These are phyloP conservation scores for Glycine latifolia DNA, from an alignment of 306 rosid species.

Conservation along the genomic window DNA sequence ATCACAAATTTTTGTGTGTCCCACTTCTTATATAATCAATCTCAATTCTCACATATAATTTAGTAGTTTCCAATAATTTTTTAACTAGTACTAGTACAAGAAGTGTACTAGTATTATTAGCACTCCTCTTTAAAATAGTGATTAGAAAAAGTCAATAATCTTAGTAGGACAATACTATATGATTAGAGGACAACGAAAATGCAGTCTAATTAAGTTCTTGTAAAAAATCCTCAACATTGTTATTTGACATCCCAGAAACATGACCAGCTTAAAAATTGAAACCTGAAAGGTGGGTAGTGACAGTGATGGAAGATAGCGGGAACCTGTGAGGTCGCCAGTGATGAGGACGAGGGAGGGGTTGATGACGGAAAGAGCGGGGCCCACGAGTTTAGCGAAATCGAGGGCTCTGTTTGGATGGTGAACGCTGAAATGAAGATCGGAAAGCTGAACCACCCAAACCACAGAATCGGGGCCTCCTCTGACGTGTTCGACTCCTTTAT, in stretches of 20 bases:
- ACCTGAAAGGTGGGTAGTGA: neutral
- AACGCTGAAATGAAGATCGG: conserved; percentile 96
- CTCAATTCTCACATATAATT: no score
- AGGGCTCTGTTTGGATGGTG: conserved; percentile 85
- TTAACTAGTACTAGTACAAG: no score
- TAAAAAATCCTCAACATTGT: neutral
- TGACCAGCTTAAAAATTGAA: neutral
- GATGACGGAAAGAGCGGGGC: conserved; percentile 78
- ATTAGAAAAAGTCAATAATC: neutral
- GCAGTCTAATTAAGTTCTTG: neutral
- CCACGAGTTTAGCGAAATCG: conserved; percentile 65
- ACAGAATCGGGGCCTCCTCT: conserved; percentile 72
- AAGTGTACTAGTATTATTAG: neutral
- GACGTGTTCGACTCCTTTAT: conserved; percentile 37
- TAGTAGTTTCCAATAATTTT: no score
- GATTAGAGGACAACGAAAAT: neutral
- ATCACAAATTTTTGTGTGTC: no score
- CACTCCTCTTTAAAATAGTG: neutral
- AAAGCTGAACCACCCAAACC: conserved; percentile 91
- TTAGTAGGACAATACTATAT: neutral
- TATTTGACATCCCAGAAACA: neutral
- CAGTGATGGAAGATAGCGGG: no score
- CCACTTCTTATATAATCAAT: no score
- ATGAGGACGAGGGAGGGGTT: conserved; percentile 91
- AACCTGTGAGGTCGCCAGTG: conserved; percentile 97